Evolutionary conservation across 169 alveolate genomes (phyloP), one percentile per base, ranked within the genome.

Genomic region (Miamiensis avidus): DNA sequence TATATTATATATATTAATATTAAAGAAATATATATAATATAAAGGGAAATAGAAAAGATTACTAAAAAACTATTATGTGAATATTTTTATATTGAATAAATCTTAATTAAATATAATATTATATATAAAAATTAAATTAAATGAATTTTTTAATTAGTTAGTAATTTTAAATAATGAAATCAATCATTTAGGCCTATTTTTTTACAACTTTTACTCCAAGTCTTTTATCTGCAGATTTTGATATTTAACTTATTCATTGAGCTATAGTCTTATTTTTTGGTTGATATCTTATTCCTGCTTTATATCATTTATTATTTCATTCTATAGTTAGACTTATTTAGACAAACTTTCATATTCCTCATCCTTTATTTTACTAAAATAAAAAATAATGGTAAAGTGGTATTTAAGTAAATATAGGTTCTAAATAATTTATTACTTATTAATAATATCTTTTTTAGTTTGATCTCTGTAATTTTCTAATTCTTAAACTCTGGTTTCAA

Each of bases 381-480:
- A 49, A 49, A n/a, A n/a, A n/a, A n/a, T n/a, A 49, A 49, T 49
- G 20, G 20, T 11, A 49, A 49, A 49, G 4, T 49, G 20, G 69
- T 11, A 49, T 49, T 49, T 49, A 11, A 49, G 20, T 11, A 49
- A 49, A 49, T 11, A 49, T 49, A 49, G 20, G 69, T 49, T 49
- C 69, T 49, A 20, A 4, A 49, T 49, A 11, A 11, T 49, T 49
- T 11, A 11, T 49, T 49, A 49, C 69, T 49, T 49, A 11, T 49
- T 11, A 4, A 49, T 11, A 11, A 49, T 11, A 11, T 49, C 4
- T 11, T 4, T 11, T 49, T 20, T 49, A 11, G 69, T 49, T 49
- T 49, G 4, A 11, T 49, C 69, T 49, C 20, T 49, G 69, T 49
- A 49, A 11, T 74, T 81, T 65, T 86, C 82, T 64, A 73, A 81